phyloP scores from a whole-genome alignment of 1,284 basidiomycete species.

The Earliella scabrosa region DNA sequence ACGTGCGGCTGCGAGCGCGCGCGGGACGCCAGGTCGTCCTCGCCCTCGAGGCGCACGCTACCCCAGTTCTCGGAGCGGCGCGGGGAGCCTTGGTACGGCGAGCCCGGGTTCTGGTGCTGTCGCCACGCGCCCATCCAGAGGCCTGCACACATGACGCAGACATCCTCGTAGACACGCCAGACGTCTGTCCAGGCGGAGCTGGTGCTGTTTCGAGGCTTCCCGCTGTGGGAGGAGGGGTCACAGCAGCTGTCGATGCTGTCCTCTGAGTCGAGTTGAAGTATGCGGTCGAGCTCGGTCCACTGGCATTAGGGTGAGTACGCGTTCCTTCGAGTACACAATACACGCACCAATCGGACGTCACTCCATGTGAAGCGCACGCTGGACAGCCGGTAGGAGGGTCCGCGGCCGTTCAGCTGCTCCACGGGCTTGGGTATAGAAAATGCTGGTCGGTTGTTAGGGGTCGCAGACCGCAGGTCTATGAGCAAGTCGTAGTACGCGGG shows the following conservation, averaged over 20 bases:
- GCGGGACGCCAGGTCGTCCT: conserved; percentile 43
- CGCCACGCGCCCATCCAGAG: conserved; percentile 74
- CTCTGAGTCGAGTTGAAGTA: conserved; percentile 57
- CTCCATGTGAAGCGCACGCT: conserved; percentile 78
- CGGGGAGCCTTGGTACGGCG: conserved; percentile 48
- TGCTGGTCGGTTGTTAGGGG: conserved; percentile 61
- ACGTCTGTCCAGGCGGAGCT: conserved; percentile 67
- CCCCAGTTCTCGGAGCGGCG: conserved; percentile 53
- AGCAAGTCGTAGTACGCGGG: conserved; percentile 76
- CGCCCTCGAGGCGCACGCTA: conserved; percentile 60
- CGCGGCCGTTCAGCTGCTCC: conserved; percentile 39
- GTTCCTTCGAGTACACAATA: neutral
- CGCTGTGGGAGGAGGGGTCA: conserved; percentile 22
- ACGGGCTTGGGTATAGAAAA: conserved; percentile 61
- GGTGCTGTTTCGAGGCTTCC: conserved; percentile 32
- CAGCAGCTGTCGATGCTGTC: conserved; percentile 24
- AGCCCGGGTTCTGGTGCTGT: conserved; percentile 43
- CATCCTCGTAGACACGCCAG: conserved; percentile 82
- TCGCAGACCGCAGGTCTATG: conserved; percentile 73
- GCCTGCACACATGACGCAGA: conserved; percentile 77
- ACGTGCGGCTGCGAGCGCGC: conserved; percentile 41
- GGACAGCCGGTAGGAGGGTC: conserved; percentile 57
- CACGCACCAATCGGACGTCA: conserved; percentile 69
- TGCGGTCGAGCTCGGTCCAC: conserved; percentile 77
- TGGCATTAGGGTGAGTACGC: conserved; percentile 29